Evolutionary conservation across 257 asterid species (phyloP).

Genomic region (Jacaranda copaia): DNA sequence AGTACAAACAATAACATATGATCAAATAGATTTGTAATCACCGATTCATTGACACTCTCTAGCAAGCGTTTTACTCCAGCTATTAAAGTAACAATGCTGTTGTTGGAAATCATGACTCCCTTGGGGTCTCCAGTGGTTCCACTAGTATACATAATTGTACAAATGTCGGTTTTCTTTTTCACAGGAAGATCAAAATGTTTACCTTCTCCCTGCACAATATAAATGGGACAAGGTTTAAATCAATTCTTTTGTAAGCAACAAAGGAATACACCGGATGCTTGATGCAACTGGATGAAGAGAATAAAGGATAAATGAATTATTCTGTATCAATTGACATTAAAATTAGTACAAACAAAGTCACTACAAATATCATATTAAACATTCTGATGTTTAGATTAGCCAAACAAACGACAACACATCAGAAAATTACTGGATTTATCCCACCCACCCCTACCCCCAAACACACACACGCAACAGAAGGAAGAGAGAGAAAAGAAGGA

Average conservation of each 20-base stretch:
- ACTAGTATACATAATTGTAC: constrained; percentile 98
- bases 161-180: constrained; percentile 80
- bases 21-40: constrained; percentile 41
- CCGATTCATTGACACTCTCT: constrained; percentile 74
- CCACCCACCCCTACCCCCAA: too few relatives aligned
- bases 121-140: constrained; percentile 99
- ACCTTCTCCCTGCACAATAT: constrained; percentile 71
- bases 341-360: constrained; percentile 6
- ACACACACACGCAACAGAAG: too few relatives aligned
- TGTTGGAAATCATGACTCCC: constrained; percentile 95
- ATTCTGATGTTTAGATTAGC: constrained; percentile 9
- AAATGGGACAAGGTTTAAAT: constrained; percentile 28
- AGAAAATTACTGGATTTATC: too few relatives aligned
- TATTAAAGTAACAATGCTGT: constrained; percentile 76
- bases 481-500: too few relatives aligned
- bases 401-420: not conserved
- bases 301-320: constrained; percentile 16
- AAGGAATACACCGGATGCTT: constrained; percentile 33
- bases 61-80: constrained; percentile 79
- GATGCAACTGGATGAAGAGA: constrained; percentile 15
- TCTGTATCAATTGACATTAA: constrained; percentile 1
- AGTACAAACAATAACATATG: constrained; percentile 12
- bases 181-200: constrained; percentile 79
- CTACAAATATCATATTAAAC: not conserved
- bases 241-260: constrained; percentile 24